Conservation (phyloP, 805 yeast species). For the Pichia paraexigua region DNA sequence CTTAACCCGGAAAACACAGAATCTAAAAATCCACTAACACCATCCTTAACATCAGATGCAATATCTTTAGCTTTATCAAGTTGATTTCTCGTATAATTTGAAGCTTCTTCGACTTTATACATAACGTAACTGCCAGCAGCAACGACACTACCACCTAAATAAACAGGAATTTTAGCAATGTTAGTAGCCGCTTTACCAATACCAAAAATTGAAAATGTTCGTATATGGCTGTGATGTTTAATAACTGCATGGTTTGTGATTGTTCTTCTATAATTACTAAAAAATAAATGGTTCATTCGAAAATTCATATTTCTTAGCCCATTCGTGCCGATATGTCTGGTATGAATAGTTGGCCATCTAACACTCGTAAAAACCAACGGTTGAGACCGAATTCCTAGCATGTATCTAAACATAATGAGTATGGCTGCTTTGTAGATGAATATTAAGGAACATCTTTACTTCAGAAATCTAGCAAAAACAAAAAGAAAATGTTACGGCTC, state of each 20-base stretch:
- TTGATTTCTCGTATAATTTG: slow-evolving; percentile 60
- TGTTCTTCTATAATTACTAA: neutral
- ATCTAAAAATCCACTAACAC: slow-evolving; percentile 29
- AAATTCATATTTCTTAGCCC: neutral
- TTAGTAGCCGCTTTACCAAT: slow-evolving; percentile 49
- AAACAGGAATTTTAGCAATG: slow-evolving; percentile 61
- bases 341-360: neutral
- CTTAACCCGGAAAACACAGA: slow-evolving; percentile 13
- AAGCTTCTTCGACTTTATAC: slow-evolving; percentile 85
- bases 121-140: slow-evolving; percentile 93
- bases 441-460: no score
- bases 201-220: slow-evolving; percentile 29
- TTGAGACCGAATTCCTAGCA: neutral
- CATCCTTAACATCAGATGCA: slow-evolving; percentile 44
- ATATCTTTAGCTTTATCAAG: slow-evolving; percentile 54
- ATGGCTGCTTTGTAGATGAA: no score
- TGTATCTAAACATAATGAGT: neutral
- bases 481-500: neutral
- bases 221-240: neutral
- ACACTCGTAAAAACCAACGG: neutral
- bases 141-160: slow-evolving; percentile 82
- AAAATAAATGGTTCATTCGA: neutral
- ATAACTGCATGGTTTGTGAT: slow-evolving; percentile 2
- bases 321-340: slow-evolving; percentile 4
- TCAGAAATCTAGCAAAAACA: neutral